A percentile compares a stretch with the other conserved stretches of the same genome.
Conservation (phyloP, 305 asterid genomes). For the Rubia balearica region DNA sequence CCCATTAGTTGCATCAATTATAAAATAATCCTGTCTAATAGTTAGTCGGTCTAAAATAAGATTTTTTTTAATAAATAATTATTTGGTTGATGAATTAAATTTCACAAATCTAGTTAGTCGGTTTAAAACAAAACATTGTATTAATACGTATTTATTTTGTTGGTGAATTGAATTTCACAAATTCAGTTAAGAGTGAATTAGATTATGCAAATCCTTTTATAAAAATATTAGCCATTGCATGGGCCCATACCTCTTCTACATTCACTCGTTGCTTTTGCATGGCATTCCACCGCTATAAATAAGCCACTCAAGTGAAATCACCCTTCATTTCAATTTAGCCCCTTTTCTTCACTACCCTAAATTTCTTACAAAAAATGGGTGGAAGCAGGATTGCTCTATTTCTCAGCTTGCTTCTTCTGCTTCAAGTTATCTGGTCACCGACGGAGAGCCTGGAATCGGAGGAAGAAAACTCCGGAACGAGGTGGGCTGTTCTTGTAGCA, state of each 20-base stretch:
- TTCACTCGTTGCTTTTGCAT: conserved; percentile 40
- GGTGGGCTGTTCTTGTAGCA: conserved; percentile 94
- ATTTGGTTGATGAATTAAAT: too few species aligned
- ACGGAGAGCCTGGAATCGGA: conserved; percentile 29
- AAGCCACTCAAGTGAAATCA: not conserved
- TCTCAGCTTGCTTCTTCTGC: conserved; percentile 24
- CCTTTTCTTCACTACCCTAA: too few species aligned
- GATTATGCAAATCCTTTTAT: too few species aligned
- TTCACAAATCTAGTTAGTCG: too few species aligned
- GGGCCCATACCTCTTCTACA: conserved; percentile 28
- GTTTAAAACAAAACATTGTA: too few species aligned
- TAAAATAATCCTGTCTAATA: too few species aligned
- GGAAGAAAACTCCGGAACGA: conserved; percentile 30
- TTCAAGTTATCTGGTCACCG: conserved; percentile 53
- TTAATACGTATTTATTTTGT: too few species aligned
- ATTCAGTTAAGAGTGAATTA: too few species aligned
- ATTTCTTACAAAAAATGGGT: conserved; percentile 24
- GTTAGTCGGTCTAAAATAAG: too few species aligned
- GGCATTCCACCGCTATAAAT: conserved; percentile 26
- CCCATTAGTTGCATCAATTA: too few species aligned
- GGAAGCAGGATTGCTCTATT: conserved; percentile 11
- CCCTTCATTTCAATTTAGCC: not conserved
- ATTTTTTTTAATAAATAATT: too few species aligned
- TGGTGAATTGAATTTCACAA: too few species aligned
- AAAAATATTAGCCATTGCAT: conserved; percentile 7